Conservation (phyloP, 208 protist genomes). For the Trypanosoma platydactyli region DNA sequence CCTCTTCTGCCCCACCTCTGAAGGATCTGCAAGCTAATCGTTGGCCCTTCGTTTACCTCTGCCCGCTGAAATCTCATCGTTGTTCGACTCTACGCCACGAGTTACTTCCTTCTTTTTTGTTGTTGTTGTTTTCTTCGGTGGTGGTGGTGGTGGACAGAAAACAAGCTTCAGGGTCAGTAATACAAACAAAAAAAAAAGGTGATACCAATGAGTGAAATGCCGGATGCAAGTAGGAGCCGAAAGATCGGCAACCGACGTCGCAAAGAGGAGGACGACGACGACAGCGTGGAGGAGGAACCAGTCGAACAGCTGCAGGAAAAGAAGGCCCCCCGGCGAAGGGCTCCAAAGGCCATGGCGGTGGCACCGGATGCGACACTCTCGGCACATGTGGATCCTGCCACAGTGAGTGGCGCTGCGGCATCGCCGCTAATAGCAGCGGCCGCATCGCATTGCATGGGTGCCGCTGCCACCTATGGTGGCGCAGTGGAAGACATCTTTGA, state of each 20-base stretch:
- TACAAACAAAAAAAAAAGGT: conserved; percentile 2
- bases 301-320: background rate
- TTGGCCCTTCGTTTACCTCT: no score
- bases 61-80: no score
- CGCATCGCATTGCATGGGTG: conserved; percentile 1
- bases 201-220: background rate
- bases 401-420: background rate
- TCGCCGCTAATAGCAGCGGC: conserved; percentile 5
- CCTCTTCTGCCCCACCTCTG: no score
- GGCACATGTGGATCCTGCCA: background rate
- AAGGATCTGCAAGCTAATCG: no score
- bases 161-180: no score
- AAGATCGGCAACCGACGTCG: conserved; percentile 5
- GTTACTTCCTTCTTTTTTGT: background rate
- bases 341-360: conserved; percentile 26
- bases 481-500: conserved; percentile 38
- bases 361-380: background rate
- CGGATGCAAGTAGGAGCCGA: background rate
- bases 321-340: conserved; percentile 1
- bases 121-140: no score
- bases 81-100: no score
- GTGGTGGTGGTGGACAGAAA: no score
- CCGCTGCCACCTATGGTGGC: background rate
- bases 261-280: conserved; percentile 22
- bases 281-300: conserved; percentile 6